phyloP scores from a whole-genome alignment of 208 protist species.

The Acanthamoeba rhysodes region DNA sequence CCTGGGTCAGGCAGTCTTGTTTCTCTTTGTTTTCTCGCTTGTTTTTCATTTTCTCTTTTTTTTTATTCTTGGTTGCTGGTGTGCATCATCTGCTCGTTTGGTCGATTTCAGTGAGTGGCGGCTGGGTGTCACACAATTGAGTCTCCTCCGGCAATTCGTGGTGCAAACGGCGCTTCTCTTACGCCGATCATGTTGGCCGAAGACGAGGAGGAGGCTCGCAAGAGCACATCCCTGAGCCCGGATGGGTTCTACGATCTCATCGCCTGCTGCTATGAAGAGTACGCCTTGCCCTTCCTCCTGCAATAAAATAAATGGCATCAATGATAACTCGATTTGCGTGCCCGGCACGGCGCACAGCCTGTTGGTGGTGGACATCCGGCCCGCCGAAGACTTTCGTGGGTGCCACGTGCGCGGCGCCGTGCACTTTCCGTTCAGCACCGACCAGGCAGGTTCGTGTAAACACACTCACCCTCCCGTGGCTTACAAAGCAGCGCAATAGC shows the following conservation, averaged over 20 bases:
- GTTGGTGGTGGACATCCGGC: not conserved
- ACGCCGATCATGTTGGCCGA: slow-evolving; percentile 6
- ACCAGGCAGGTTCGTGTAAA: not conserved
- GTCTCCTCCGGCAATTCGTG: not conserved
- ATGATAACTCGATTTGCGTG: not conserved
- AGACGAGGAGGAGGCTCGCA: not conserved
- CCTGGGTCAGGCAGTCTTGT: no score
- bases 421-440: not conserved
- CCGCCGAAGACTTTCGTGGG: not conserved
- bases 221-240: not conserved
- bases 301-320: not conserved
- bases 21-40: not conserved
- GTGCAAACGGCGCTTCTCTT: not conserved
- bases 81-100: no score
- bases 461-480: not conserved
- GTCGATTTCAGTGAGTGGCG: no score
- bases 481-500: not conserved
- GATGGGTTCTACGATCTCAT: slow-evolving; percentile 39
- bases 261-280: slow-evolving; percentile 4
- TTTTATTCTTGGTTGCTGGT: not conserved
- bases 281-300: not conserved
- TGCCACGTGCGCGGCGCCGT: slow-evolving; percentile 26
- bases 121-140: not conserved
- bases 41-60: not conserved
- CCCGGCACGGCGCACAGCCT: not conserved